Base-by-base conservation (phyloP, 2,329 filamentous ascomycete genomes). In the Trichophyton verrucosum region DNA sequence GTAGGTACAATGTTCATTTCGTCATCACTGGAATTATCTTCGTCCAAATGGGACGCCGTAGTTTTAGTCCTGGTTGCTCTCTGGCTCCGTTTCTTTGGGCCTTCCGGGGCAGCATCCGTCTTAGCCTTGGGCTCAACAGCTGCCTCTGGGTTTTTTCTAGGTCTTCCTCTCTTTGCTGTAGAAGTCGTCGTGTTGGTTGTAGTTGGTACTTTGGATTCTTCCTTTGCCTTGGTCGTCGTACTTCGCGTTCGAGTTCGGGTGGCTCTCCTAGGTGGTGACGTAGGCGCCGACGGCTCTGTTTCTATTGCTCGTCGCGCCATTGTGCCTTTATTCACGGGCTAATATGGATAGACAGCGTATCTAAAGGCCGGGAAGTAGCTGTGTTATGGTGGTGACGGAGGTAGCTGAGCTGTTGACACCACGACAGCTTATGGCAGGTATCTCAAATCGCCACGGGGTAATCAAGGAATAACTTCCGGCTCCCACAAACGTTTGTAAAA, bases 1-100 rank as follows among this genome's bases (percentile, higher is more conserved):
- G 38, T 49, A n/a, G 55, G 61, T 9, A 66, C 63, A 55, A 66
- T 60, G 49, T 66, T 58, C 61, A 66, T 61, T 49, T 66, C 64
- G 59, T 66, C 64, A 13, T 65, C 64, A 38, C 64, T 65, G 11
- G 49, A 53, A 3, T 61, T 61, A 5, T 62, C 64, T 49, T 49
- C 60, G 8, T 53, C 11, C 30, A 13, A 38, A 36, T 15, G 22
- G 27, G 40, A 38, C 4, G 59, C 47, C 7, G 24, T 22, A 2
- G 20, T n/a, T 57, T 61, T 63, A 36, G 44, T 59, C 53, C n/a
- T 60, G 20, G 58, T n/a, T 53, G 49, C 5, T 42, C 60, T 62
- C 5, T 57, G 40, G 22, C 33, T 49, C 57, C 61, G 44, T 30
- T 57, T 55, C 38, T 55, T 58, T 36, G 58, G 11, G 1, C 51